Conservation (phyloP, 2,329 filamentous ascomycete species). For the Lanzia echinophila region DNA sequence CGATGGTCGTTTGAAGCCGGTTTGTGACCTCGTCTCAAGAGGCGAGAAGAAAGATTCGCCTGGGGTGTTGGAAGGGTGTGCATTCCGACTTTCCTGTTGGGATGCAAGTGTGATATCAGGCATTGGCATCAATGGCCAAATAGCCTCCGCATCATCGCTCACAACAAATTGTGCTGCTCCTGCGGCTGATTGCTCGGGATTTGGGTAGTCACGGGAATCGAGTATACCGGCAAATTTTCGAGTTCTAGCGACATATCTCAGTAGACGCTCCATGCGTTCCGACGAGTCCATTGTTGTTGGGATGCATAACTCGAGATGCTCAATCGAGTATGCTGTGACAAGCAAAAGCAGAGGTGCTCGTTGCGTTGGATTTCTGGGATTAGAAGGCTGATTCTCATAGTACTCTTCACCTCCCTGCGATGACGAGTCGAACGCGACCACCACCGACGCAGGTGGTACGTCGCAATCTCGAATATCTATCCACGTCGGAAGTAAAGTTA, state of each 20-base stretch:
- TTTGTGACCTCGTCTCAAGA: neutral
- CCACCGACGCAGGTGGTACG: conserved; percentile 16
- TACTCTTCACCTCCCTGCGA: conserved; percentile 9
- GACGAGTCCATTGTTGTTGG: conserved; percentile 12
- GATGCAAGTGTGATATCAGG: conserved; percentile 17
- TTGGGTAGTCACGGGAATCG: conserved; percentile 10
- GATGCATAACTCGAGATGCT: conserved; percentile 29
- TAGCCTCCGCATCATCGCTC: conserved; percentile 1
- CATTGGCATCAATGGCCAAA: conserved; percentile 22
- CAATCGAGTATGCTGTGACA: conserved; percentile 24
- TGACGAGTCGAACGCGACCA: conserved; percentile 22
- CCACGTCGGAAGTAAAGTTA: conserved; percentile 25
- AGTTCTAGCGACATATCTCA: conserved; percentile 21
- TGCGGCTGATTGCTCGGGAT: conserved; percentile 22
- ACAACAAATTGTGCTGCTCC: conserved; percentile 21
- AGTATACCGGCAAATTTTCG: conserved; percentile 18
- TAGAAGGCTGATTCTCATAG: conserved; percentile 11
- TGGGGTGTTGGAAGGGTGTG: neutral
- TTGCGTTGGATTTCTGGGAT: conserved; percentile 8
- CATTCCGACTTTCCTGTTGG: neutral
- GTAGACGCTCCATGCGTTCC: conserved; percentile 20
- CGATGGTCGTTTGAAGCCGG: conserved; percentile 11
- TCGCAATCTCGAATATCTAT: conserved; percentile 8
- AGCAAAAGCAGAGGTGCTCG: conserved; percentile 23
- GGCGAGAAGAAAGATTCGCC: conserved; percentile 6